Evolutionary conservation across 805 yeast species (phyloP), one percentile per base, ranked within the genome.

Genomic region (Hanseniaspora mollemarum): DNA sequence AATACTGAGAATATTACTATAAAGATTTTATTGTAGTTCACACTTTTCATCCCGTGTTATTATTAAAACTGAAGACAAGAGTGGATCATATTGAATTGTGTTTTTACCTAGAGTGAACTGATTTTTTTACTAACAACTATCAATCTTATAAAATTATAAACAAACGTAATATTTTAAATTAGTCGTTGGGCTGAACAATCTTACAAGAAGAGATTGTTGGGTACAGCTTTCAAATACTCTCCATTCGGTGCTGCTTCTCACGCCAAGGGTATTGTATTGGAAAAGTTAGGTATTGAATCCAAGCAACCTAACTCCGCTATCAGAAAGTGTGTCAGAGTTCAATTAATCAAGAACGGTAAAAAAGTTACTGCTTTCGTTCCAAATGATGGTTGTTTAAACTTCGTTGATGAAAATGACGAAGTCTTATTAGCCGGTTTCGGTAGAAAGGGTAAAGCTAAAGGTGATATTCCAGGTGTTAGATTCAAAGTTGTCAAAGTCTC

Each of bases 391-490:
- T 92, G 98, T 83, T 78, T 92, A 75, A 92, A 92, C 92, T 92
- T 83, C 67, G 96, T 92, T 68, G 99, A 92, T 73, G 97, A 92
- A 80, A 92, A 92, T 81, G 99, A 92, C 78, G 97, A 92, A 77
- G 99, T 92, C 67, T 80, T 92, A 69, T 81, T 92, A 67, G 97
- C 99, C 69, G 99, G 99, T 82, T 92, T 92, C 87, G 99, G 99
- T 87, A 87, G 97, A 80, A 92, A 95, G 83, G 98, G 98, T 81
- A 92, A 92, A 83, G 98, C 98, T 75, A 92, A 92, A 94, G 98
- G 99, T 82, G 99, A 92, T 88, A 90, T 92, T 71, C 98, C 98
- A 75, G 99, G 99, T 87, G 99, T 92, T 72, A 92, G 99, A 85
- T 92, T 92, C 87, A 92, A 92, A 86, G 99, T 92, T 73, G 99